Conservation (phyloP, 2,329 filamentous ascomycete genomes). For the Cadophora gregata region DNA sequence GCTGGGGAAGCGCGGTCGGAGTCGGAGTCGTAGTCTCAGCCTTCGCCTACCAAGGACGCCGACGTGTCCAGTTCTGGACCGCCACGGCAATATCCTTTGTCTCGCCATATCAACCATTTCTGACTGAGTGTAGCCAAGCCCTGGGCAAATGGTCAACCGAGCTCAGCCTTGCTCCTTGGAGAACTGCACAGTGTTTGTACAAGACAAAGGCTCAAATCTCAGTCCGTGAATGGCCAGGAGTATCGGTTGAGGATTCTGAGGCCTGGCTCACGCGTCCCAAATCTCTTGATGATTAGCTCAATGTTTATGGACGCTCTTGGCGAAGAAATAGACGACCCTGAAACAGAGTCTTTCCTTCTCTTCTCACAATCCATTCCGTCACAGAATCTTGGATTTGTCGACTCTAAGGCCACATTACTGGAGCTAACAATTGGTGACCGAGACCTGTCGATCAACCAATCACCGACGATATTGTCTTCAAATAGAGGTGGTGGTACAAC, state of each 20-base stretch:
- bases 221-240: constrained; percentile 1
- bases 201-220: background rate
- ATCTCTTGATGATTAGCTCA: constrained; percentile 41
- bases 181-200: background rate
- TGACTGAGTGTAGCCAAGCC: constrained; percentile 5
- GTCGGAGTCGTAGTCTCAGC: background rate
- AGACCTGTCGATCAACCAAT: constrained; percentile 82
- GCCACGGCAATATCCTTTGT: constrained; percentile 12
- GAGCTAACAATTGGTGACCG: constrained; percentile 70
- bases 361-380: constrained; percentile 79
- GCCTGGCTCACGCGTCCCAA: constrained; percentile 4
- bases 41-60: constrained; percentile 8
- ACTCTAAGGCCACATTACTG: constrained; percentile 69
- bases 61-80: constrained; percentile 11
- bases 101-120: background rate
- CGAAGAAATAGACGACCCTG: constrained; percentile 58
- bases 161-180: constrained; percentile 16
- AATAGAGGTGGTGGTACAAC: constrained; percentile 75
- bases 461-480: constrained; percentile 80
- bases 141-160: constrained; percentile 18
- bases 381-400: constrained; percentile 83
- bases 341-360: constrained; percentile 84
- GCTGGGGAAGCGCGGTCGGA: background rate
- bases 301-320: constrained; percentile 51
- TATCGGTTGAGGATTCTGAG: constrained; percentile 16